Conservation (phyloP, 2,329 filamentous ascomycete species). For the Neofusicoccum laricinum region DNA sequence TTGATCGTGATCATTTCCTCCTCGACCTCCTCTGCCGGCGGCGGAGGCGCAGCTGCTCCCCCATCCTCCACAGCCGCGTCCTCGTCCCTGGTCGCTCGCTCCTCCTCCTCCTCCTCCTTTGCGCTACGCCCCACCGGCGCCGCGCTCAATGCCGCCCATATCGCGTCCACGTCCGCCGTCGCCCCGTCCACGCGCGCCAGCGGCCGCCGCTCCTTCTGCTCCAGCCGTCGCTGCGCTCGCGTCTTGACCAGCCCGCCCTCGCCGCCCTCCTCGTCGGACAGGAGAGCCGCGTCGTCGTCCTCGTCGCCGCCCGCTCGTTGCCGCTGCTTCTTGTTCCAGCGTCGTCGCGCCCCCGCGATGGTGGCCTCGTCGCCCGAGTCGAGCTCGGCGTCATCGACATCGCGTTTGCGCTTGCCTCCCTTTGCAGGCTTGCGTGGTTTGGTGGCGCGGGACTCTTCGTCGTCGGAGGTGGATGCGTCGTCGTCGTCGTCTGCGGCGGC, state of each 20-base stretch:
- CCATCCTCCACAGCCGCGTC: constrained; percentile 8
- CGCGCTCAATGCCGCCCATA: constrained; percentile 66
- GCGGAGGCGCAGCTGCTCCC: neutral
- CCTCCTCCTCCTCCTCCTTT: neutral
- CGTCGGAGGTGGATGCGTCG: constrained; percentile 41
- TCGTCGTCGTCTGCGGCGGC: constrained; percentile 31
- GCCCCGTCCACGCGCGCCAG: constrained; percentile 56
- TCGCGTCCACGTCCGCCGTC: constrained; percentile 67
- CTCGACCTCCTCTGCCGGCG: constrained; percentile 16
- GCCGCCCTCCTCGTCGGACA: constrained; percentile 45
- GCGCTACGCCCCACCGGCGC: constrained; percentile 33
- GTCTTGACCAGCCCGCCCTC: constrained; percentile 68
- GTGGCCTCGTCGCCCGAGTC: constrained; percentile 69
- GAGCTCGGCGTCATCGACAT: constrained; percentile 27
- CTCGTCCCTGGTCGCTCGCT: neutral
- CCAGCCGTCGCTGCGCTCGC: constrained; percentile 64
- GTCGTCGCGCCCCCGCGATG: constrained; percentile 55
- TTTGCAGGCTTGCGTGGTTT: constrained; percentile 15
- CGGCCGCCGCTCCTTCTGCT: constrained; percentile 60
- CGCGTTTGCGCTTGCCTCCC: constrained; percentile 32
- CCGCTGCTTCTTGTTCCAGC: constrained; percentile 28
- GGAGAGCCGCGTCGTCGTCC: constrained; percentile 20
- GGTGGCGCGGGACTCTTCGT: neutral
- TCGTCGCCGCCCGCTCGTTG: constrained; percentile 21
- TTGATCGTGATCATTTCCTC: constrained; percentile 59